A percentile compares a stretch with the other conserved stretches of the same genome.
These are phyloP conservation scores for Fistulifera pelliculosa DNA, from an alignment of 108 stramenopile species.

Conservation along the genomic window DNA sequence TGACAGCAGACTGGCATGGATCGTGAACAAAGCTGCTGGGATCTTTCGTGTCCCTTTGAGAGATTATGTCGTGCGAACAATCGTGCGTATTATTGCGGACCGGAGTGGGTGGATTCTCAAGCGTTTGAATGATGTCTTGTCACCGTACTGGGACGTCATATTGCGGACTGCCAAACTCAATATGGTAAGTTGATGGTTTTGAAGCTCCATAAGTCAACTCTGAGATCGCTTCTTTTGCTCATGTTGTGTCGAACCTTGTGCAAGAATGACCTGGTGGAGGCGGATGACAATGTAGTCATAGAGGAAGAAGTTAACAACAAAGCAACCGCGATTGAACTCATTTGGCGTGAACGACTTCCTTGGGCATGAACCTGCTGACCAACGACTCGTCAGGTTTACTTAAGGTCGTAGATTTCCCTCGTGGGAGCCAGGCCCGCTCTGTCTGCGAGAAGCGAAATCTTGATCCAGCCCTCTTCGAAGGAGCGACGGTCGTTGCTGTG, in stretches of 20 bases:
- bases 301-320: constrained; percentile 32
- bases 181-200: constrained; percentile 21
- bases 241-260: too few species aligned
- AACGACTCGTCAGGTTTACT: constrained; percentile 75
- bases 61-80: constrained; percentile 71
- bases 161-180: constrained; percentile 60
- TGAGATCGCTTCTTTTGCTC: too few species aligned
- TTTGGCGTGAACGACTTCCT: constrained; percentile 78
- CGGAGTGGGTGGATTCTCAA: constrained; percentile 78
- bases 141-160: constrained; percentile 74
- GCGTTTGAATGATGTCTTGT: constrained; percentile 54
- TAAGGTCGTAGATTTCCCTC: constrained; percentile 86
- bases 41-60: constrained; percentile 66
- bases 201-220: background rate
- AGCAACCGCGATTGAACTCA: constrained; percentile 56
- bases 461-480: constrained; percentile 79
- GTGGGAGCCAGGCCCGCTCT: constrained; percentile 75
- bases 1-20: constrained; percentile 67
- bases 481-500: constrained; percentile 74
- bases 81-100: constrained; percentile 48
- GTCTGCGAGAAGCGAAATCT: constrained; percentile 70
- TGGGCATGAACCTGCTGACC: constrained; percentile 80
- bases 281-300: constrained; percentile 43
- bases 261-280: constrained; percentile 35
- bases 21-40: constrained; percentile 73